Evolutionary conservation across 768 basidiomycete genomes (phyloP).

Genomic region (Suillus alpinus): DNA sequence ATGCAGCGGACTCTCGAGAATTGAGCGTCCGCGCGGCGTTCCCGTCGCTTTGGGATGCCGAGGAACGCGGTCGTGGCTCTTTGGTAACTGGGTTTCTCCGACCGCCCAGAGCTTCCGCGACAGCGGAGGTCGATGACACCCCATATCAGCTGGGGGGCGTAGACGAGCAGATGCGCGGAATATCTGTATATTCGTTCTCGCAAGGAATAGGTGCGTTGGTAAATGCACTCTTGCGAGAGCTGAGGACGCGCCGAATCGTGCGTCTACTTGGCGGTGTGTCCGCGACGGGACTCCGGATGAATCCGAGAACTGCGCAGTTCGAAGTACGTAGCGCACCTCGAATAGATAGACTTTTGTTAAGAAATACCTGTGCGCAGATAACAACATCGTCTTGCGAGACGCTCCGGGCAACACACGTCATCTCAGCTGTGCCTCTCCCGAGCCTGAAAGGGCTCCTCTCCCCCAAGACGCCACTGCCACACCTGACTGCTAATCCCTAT

Average conservation of each 20-base stretch:
- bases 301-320: slow-evolving; percentile 35
- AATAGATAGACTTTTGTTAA: slow-evolving; percentile 2
- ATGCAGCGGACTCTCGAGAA: slow-evolving; percentile 77
- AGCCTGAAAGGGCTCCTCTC: slow-evolving; percentile 43
- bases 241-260: slow-evolving; percentile 55
- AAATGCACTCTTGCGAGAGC: slow-evolving; percentile 45
- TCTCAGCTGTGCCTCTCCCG: slow-evolving; percentile 77
- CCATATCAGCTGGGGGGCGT: slow-evolving; percentile 52
- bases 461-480: slow-evolving; percentile 46
- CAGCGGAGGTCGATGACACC: slow-evolving; percentile 11
- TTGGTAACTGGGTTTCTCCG: slow-evolving; percentile 58
- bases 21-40: slow-evolving; percentile 80
- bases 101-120: slow-evolving; percentile 12
- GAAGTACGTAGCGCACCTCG: slow-evolving; percentile 36
- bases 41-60: slow-evolving; percentile 68
- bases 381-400: slow-evolving; percentile 31
- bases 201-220: slow-evolving; percentile 74
- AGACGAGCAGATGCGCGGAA: slow-evolving; percentile 45
- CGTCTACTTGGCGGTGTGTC: slow-evolving; percentile 44
- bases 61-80: slow-evolving; percentile 65
- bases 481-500: slow-evolving; percentile 65
- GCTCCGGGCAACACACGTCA: slow-evolving; percentile 57
- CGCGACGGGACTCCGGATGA: slow-evolving; percentile 34
- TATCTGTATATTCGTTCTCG: slow-evolving; percentile 78
- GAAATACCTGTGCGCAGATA: slow-evolving; percentile 24